These are phyloP conservation scores for Senna tora DNA, from an alignment of 306 rosid genomes.

Conservation along the genomic window DNA sequence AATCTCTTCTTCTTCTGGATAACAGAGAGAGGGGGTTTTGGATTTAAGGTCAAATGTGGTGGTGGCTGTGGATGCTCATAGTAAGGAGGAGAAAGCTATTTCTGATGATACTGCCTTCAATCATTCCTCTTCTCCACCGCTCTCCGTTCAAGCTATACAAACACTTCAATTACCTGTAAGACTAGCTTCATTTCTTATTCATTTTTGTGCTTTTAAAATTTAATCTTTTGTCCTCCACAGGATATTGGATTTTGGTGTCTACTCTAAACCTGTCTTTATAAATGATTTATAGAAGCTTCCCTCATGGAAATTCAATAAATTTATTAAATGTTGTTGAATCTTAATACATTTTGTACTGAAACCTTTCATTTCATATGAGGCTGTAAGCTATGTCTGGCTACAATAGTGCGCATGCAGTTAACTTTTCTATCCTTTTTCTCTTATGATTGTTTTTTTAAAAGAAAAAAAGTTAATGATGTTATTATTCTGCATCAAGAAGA, in stretches of 20 bases:
- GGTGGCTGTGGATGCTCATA: slow-evolving; percentile 36
- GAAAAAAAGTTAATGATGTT: neutral
- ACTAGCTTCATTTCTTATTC: neutral
- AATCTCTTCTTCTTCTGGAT: slow-evolving; percentile 20
- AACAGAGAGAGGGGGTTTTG: slow-evolving; percentile 32
- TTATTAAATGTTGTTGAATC: too few relatives aligned
- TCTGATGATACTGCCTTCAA: slow-evolving; percentile 54
- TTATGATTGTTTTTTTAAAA: neutral
- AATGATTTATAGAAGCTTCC: slow-evolving; percentile 11
- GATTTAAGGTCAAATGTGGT: slow-evolving; percentile 46
- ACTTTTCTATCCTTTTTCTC: neutral
- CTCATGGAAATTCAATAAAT: too few relatives aligned
- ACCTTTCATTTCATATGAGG: too few relatives aligned
- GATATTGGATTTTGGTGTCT: neutral
- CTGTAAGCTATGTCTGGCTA: neutral
- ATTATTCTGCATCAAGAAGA: neutral
- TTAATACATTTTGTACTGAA: too few relatives aligned
- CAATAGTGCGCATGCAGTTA: neutral
- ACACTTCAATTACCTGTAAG: slow-evolving; percentile 50
- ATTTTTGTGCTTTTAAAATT: neutral
- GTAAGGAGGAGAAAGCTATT: slow-evolving; percentile 47
- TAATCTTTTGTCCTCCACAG: neutral
- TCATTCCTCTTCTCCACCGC: slow-evolving; percentile 61
- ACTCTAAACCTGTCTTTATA: neutral
- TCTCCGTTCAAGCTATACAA: slow-evolving; percentile 40